phyloP scores from a whole-genome alignment of 1,284 basidiomycete genomes.

The Sporisorium scitamineum region DNA sequence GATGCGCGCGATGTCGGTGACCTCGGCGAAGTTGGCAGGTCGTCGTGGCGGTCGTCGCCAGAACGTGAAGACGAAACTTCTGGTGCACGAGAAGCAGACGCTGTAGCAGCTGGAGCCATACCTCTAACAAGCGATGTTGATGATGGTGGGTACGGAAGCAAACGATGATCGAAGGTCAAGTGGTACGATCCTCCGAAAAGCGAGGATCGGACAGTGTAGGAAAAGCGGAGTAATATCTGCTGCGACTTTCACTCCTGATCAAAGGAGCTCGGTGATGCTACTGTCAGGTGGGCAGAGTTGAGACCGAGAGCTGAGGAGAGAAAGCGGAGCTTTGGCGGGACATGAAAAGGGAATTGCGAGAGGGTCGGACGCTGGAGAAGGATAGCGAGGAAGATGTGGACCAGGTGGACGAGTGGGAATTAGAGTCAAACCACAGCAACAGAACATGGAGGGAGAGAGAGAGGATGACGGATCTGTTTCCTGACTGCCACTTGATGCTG shows the following conservation, averaged over 20 bases:
- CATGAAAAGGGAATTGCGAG: neutral
- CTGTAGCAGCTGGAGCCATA: conserved; percentile 16
- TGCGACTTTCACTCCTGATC: too few species aligned
- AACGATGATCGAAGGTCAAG: neutral
- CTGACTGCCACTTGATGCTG: too few species aligned
- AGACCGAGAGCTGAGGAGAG: neutral
- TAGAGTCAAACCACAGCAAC: too few species aligned
- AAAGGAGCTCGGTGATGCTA: too few species aligned
- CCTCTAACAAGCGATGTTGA: neutral
- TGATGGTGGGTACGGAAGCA: neutral
- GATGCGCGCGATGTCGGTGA: neutral
- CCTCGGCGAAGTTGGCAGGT: neutral
- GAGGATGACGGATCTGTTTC: too few species aligned
- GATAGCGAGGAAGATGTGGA: neutral
- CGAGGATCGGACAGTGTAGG: too few species aligned
- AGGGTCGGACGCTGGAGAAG: neutral
- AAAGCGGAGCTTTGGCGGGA: neutral
- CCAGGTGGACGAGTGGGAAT: too few species aligned
- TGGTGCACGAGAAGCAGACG: conserved; percentile 2
- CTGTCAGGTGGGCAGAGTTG: neutral
- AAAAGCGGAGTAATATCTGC: too few species aligned
- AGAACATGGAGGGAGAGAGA: too few species aligned
- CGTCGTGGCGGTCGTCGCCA: too few species aligned
- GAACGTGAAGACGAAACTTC: conserved; percentile 8
- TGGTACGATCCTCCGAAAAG: neutral